Evolutionary conservation across 1,139 yeast genomes (phyloP), one percentile per base, ranked within the genome.

Genomic region (Pichia sp.): DNA sequence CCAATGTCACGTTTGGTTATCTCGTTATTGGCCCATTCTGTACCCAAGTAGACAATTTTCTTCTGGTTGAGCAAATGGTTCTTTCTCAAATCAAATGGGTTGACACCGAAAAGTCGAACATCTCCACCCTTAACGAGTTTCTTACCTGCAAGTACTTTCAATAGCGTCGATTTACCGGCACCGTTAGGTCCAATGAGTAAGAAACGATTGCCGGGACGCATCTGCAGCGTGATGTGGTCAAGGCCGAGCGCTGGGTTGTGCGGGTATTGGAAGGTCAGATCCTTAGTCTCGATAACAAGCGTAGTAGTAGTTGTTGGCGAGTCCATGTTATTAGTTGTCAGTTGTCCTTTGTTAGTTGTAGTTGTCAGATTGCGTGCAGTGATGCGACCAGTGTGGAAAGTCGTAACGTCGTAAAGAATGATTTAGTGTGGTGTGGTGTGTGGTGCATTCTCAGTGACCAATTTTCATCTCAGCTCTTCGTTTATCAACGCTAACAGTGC

Each of bases 1-100:
- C 94, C 86, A 40, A 91, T 84, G 56, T 91, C 98, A 46, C 96
- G 67, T 51, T 88, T 78, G 3, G 88, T 93, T 33, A 87, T 77
- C 16, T 88, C 85, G 60, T 87, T 91, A 36, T 84, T 75, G 7
- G 96, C 96, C 98, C 98, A 91, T 56, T 91, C 98, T 0, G 97
- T 91, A 4, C 98, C 98, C 33, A 91, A 64, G 56, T 91, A 91
- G 0, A 96, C 84, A n/a, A 87, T 74, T 32, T 81, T 81, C 29
- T 52, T 49, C 10, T 42, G 40, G 23, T 56, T 57, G 8, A 37
- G 19, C 19, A 27, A 27, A 15, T 14, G 33, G 5, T 66, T 64
- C 13, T 30, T 32, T 17, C 73, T 65, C 31, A 72, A 67, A 30
- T 75, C 66, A 61, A 91, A 91, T 1, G 98, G 98, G 52, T 91